Conservation (phyloP, 257 asterid genomes). For the Echites panduratus region DNA sequence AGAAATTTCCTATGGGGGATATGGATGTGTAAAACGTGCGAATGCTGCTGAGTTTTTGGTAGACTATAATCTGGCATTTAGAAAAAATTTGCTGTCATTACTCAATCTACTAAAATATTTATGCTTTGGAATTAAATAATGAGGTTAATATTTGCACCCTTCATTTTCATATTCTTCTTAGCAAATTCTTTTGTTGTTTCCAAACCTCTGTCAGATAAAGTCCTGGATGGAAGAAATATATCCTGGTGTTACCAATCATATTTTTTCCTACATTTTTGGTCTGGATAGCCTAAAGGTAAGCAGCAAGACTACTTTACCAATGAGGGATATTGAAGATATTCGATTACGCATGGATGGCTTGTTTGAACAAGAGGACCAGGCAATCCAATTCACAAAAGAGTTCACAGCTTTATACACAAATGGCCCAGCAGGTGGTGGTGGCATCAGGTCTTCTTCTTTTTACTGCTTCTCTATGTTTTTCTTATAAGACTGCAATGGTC, state of each 20-base stretch:
- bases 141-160: background rate
- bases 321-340: conserved; percentile 46
- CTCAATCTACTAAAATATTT: background rate
- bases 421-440: conserved; percentile 99
- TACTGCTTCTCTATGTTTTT: conserved; percentile 8
- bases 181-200: background rate
- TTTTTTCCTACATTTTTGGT: conserved; percentile 79
- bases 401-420: conserved; percentile 92
- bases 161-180: background rate
- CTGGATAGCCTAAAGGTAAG: conserved; percentile 71
- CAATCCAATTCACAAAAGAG: conserved; percentile 65
- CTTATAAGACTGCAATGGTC: background rate
- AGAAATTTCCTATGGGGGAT: conserved; percentile 93
- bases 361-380: conserved; percentile 80
- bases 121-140: conserved; percentile 2
- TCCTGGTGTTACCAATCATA: conserved; percentile 46
- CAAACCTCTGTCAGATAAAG: conserved; percentile 47
- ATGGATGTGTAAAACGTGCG: conserved; percentile 65
- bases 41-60: conserved; percentile 94
- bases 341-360: conserved; percentile 90
- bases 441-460: conserved; percentile 52
- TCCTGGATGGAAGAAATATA: conserved; percentile 87
- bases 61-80: conserved; percentile 13
- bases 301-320: conserved; percentile 19
- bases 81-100: background rate